These are phyloP conservation scores for Blastobotrys illinoisensis DNA, from an alignment of 1,139 yeast genomes.

Conservation along the genomic window DNA sequence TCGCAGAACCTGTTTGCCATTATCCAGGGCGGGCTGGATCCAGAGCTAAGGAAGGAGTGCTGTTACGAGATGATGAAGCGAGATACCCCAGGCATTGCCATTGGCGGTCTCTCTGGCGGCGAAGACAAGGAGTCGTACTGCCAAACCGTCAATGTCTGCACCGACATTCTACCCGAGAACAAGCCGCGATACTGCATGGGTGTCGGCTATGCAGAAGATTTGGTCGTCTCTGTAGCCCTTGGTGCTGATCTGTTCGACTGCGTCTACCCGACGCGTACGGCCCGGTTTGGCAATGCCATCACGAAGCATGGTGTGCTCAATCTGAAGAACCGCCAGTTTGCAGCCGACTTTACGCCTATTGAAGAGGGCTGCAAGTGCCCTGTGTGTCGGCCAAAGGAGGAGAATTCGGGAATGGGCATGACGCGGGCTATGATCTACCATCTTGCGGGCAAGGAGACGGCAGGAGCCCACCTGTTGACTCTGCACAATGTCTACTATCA, in stretches of 20 bases:
- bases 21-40: slow-evolving; percentile 43
- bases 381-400: slow-evolving; percentile 31
- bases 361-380: slow-evolving; percentile 41
- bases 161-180: slow-evolving; percentile 37
- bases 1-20: slow-evolving; percentile 40
- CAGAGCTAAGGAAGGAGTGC: slow-evolving; percentile 35
- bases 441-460: slow-evolving; percentile 38
- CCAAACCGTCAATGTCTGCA: slow-evolving; percentile 36
- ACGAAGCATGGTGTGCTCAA: slow-evolving; percentile 37
- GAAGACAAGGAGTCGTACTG: slow-evolving; percentile 40
- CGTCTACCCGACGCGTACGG: slow-evolving; percentile 43
- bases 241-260: slow-evolving; percentile 45
- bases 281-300: slow-evolving; percentile 42
- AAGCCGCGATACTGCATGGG: slow-evolving; percentile 46
- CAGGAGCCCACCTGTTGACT: slow-evolving; percentile 41
- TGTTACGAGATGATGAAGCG: slow-evolving; percentile 40
- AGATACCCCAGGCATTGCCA: slow-evolving; percentile 44
- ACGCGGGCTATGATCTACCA: slow-evolving; percentile 37
- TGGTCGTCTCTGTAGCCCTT: slow-evolving; percentile 41
- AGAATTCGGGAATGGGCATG: slow-evolving; percentile 34
- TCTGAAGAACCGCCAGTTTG: slow-evolving; percentile 31
- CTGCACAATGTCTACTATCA: slow-evolving; percentile 41
- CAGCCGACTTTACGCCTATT: slow-evolving; percentile 35
- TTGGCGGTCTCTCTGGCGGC: slow-evolving; percentile 44
- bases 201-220: slow-evolving; percentile 43